Base-by-base conservation (phyloP, 345 rosid species). In the Litchi chinensis region DNA sequence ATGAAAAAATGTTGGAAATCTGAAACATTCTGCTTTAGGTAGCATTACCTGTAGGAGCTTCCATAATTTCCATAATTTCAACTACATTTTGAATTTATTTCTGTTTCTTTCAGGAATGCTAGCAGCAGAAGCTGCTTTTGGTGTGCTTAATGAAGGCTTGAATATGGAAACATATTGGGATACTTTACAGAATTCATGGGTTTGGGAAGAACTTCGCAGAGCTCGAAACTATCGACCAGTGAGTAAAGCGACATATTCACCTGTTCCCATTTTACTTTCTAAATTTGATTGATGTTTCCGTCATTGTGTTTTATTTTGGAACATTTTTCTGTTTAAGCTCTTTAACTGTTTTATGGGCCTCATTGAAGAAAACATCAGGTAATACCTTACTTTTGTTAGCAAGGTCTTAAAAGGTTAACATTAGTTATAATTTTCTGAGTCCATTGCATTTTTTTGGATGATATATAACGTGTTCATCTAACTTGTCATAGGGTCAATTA, bases 201-300 rank as follows among this genome's bases (percentile, higher is more conserved):
- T 93, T 78, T 93, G 98, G 99, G 89, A 92, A 63, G 99, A 95
- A 83, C 96, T 95, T 50, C 86, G 85, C 64, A 80, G 73, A 79
- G 91, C 91, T 86, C 90, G 97, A 76, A 92, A 95, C 85, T 95
- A 90, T 73, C 83, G 99, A 65, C 99, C 99, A 74, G 99, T 95
- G 72, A 84, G 98, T 86, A 77, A 70, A 64, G 57, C 73, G 54
- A 54, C 75, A 56, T 52, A 19, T 46, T 26, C 59, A n/a, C 64
- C 56, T 54, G 71, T 56, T 70, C 72, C 43, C 44, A 46, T 63
- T 67, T 56, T 40, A 60, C 54, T 39, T 46, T 9, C 16, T 24
- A 65, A 70, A 52, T 10, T 24, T 13, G 54, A 52, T 75, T 65
- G 43, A 43, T 74, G 11, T 59, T 75, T 68, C 63, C 24, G 37